Percentiles rank a stretch among this genome's conserved stretches.
phyloP scores from a whole-genome alignment of 768 basidiomycete species.

The Kwoniella heveanensis region DNA sequence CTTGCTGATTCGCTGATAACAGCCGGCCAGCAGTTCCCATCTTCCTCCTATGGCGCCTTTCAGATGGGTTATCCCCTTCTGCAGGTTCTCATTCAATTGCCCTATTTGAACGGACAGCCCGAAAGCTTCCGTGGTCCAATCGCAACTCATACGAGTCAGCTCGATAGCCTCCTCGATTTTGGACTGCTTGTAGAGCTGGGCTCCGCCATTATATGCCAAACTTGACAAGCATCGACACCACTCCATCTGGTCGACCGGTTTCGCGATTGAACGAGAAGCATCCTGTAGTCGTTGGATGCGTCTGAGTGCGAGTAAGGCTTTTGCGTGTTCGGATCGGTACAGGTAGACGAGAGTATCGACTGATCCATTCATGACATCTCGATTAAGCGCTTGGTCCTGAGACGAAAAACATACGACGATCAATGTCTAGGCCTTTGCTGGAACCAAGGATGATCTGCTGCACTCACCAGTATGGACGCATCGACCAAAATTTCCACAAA shows the following conservation, averaged over 20 bases:
- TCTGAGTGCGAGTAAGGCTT: background rate
- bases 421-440: too few relatives aligned
- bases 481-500: constrained; percentile 20
- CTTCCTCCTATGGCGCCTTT: constrained; percentile 66
- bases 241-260: constrained; percentile 32
- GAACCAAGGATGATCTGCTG: too few relatives aligned
- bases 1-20: constrained; percentile 75
- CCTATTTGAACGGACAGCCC: constrained; percentile 8
- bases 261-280: background rate
- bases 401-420: too few relatives aligned
- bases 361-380: constrained; percentile 14
- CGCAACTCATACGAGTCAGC: constrained; percentile 68
- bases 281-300: background rate
- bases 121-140: constrained; percentile 62
- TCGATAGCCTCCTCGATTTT: constrained; percentile 67
- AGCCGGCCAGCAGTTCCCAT: constrained; percentile 80
- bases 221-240: constrained; percentile 49
- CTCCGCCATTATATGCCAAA: constrained; percentile 51
- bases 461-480: constrained; percentile 19
- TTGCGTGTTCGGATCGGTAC: background rate
- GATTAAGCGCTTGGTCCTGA: constrained; percentile 4
- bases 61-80: constrained; percentile 34
- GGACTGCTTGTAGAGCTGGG: constrained; percentile 65
- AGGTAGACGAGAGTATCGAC: background rate
- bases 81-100: constrained; percentile 16